Conservation (phyloP, 2,329 filamentous ascomycete species). For the Apiospora aurea region DNA sequence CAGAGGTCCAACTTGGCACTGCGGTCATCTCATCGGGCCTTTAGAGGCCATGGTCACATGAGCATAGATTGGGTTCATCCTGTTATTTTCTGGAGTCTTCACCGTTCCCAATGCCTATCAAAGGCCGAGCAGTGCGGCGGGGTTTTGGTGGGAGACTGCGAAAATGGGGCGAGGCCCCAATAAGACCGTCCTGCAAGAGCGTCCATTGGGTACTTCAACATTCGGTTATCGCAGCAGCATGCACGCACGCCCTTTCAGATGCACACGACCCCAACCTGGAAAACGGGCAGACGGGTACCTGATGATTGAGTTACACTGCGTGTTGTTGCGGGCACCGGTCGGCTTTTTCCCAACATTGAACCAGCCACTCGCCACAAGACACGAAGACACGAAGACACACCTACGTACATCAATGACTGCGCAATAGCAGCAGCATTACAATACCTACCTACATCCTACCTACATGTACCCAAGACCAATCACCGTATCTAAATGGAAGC, state of each 20-base stretch:
- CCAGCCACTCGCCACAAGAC: conserved; percentile 15
- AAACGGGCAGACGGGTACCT: conserved; percentile 21
- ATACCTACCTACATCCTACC: not conserved
- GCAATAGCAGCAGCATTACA: not conserved
- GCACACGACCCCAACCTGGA: not conserved
- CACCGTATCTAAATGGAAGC: not conserved
- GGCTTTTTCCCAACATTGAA: not conserved
- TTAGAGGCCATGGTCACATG: not conserved
- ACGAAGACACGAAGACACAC: conserved; percentile 15
- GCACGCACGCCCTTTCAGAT: not conserved
- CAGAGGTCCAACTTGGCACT: not conserved
- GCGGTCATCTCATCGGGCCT: not conserved
- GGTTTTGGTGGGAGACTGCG: not conserved
- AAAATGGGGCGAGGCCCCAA: not conserved
- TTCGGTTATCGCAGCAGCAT: conserved; percentile 8
- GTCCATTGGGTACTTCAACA: not conserved
- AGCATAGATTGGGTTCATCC: not conserved
- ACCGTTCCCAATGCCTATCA: not conserved
- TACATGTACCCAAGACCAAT: not conserved
- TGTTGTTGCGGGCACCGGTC: conserved; percentile 13
- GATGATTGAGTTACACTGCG: conserved; percentile 19
- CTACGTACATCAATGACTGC: no score
- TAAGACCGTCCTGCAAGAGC: not conserved
- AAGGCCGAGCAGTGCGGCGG: not conserved
- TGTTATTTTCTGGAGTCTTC: not conserved